Evolutionary conservation across 1,284 basidiomycete genomes (phyloP), one percentile per base, ranked within the genome.

Genomic region (Ceraceosorus guamensis): DNA sequence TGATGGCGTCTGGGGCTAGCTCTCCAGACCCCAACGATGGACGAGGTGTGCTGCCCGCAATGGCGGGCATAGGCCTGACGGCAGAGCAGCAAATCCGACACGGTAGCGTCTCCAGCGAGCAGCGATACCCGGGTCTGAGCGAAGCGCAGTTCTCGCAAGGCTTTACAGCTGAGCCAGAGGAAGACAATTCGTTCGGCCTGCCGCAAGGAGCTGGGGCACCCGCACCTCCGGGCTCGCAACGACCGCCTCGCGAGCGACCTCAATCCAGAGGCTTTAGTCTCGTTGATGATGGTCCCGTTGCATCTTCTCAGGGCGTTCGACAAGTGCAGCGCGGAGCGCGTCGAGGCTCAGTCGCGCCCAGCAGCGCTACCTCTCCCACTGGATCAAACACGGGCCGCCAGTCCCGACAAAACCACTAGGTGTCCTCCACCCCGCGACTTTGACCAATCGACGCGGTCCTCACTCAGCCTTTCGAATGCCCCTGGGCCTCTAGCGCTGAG

Each of bases 221-320:
- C 57, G 50, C 8, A 4, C 32, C 48, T 35, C 4, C 33, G 8
- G 35, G 50, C 57, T 37, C 56, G 39, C 39, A 53, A 39, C 50
- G 53, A 46, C n/a, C n/a, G n/a, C 32, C 24, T 11, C 33, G 35
- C 53, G 34, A 41, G 51, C n/a, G n/a, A n/a, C 60, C 55, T 33
- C 55, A 50, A 46, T 47, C 45, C n/a, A 11, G 52, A 30, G 71
- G 73, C 30, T 68, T 75, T 60, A 69, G 65, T 46, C 55, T 76
- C 33, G 69, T 72, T 24, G 73, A 76, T 45, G 73, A 76, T 43
- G 73, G 73, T 2, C 73, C 73, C 46, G 70, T 73, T 16, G 66
- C 70, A 0, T 59, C 54, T 14, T 53, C 65, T 0, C 59, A 64
- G 24, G 61, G 66, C 32, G 60, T 73, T 46, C 62, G 71, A 43